Evolutionary conservation across 2,329 filamentous ascomycete genomes (phyloP).

Genomic region (Sphaerulina musiva): DNA sequence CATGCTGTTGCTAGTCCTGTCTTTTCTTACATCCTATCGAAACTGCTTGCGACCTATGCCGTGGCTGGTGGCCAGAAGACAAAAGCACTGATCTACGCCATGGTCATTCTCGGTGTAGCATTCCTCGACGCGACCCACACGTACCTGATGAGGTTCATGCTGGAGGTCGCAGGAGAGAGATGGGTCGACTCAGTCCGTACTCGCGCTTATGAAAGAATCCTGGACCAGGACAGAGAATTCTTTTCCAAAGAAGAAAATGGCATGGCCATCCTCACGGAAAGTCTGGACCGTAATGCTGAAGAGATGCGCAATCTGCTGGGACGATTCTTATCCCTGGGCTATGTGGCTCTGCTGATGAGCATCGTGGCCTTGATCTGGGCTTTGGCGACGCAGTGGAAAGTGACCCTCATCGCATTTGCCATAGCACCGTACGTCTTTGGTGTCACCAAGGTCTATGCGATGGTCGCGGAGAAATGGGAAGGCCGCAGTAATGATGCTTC

Average conservation of each 20-base stretch:
- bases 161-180: constrained; percentile 64
- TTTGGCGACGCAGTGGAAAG: constrained; percentile 65
- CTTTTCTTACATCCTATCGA: constrained; percentile 70
- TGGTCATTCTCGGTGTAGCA: constrained; percentile 63
- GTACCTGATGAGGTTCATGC: constrained; percentile 61
- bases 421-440: constrained; percentile 61
- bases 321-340: constrained; percentile 64
- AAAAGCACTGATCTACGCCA: constrained; percentile 55
- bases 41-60: constrained; percentile 66
- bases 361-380: constrained; percentile 67
- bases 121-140: constrained; percentile 58
- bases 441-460: constrained; percentile 59
- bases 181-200: constrained; percentile 71
- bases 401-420: constrained; percentile 69
- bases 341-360: constrained; percentile 63
- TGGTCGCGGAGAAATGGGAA: constrained; percentile 67
- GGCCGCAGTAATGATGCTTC: constrained; percentile 57
- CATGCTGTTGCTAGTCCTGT: constrained; percentile 63
- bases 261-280: constrained; percentile 58
- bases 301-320: constrained; percentile 80
- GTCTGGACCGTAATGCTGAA: constrained; percentile 73
- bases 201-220: constrained; percentile 60
- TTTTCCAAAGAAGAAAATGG: constrained; percentile 65
- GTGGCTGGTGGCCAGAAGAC: constrained; percentile 44
- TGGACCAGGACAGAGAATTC: constrained; percentile 72